These are phyloP conservation scores for Vitellaria paradoxa DNA, from an alignment of 179 eudicot species.

Conservation along the genomic window DNA sequence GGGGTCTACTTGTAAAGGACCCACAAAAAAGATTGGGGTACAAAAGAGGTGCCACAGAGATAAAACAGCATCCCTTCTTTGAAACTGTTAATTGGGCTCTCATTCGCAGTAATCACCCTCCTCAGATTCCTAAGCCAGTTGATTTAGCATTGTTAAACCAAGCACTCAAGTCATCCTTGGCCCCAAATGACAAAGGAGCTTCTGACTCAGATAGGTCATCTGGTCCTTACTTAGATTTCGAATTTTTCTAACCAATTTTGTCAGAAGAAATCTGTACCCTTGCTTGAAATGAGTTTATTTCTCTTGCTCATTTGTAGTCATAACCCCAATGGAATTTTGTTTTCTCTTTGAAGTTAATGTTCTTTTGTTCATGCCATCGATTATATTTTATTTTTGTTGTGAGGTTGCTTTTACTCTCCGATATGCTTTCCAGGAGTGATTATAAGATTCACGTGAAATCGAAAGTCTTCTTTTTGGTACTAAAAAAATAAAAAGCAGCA, in stretches of 20 bases:
- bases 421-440: slow-evolving; percentile 9
- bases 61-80: slow-evolving; percentile 75
- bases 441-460: background rate
- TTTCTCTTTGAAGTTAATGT: background rate
- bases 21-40: slow-evolving; percentile 66
- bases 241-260: slow-evolving; percentile 41
- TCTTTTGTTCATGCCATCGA: background rate
- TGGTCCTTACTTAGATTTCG: slow-evolving; percentile 69
- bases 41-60: slow-evolving; percentile 75
- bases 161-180: slow-evolving; percentile 37
- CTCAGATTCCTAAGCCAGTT: slow-evolving; percentile 65
- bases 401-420: background rate
- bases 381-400: background rate
- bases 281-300: slow-evolving; percentile 6
- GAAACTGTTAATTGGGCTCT: slow-evolving; percentile 72
- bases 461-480: slow-evolving; percentile 13
- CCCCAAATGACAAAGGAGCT: slow-evolving; percentile 43
- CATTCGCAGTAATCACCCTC: slow-evolving; percentile 60
- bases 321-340: slow-evolving; percentile 7
- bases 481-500: slow-evolving; percentile 29
- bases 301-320: slow-evolving; percentile 9
- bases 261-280: background rate
- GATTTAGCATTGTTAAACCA: slow-evolving; percentile 47
- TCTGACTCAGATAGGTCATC: slow-evolving; percentile 64
- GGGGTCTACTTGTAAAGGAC: slow-evolving; percentile 59